Evolutionary conservation across 164 flowering plant genomes (phyloP).

Genomic region (Nymphaea colorata): DNA sequence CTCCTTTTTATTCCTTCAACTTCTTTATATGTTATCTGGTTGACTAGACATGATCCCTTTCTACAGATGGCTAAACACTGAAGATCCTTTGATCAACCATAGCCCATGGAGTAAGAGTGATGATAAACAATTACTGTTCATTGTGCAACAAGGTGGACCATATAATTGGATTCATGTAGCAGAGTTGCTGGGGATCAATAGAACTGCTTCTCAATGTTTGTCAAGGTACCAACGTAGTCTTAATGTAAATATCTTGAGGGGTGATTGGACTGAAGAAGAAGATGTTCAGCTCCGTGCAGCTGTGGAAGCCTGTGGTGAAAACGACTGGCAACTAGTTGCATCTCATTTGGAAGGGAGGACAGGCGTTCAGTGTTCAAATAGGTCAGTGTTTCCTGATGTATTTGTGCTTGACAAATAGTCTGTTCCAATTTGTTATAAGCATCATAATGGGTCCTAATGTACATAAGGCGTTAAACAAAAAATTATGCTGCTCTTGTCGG

Average conservation of each 20-base stretch:
- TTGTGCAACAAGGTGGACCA: conserved; percentile 48
- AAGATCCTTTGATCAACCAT: conserved; percentile 71
- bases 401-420: neutral
- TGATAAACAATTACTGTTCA: conserved; percentile 52
- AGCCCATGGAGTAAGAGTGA: conserved; percentile 53
- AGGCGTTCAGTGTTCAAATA: conserved; percentile 87
- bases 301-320: conserved; percentile 63
- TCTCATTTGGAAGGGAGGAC: conserved; percentile 57
- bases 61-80: conserved; percentile 76
- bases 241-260: conserved; percentile 56
- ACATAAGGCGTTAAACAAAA: no score
- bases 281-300: conserved; percentile 71
- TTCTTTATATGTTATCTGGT: neutral
- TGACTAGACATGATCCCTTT: neutral
- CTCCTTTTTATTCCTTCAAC: neutral
- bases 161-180: conserved; percentile 74
- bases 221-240: conserved; percentile 85
- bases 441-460: no score
- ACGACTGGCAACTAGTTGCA: conserved; percentile 83
- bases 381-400: conserved; percentile 33
- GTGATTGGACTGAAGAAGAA: conserved; percentile 81
- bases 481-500: no score
- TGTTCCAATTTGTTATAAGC: no score
- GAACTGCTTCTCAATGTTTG: conserved; percentile 90
- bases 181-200: conserved; percentile 41